Evolutionary conservation across 176 grass and related monocot species (phyloP), one percentile per base, ranked within the genome.

Genomic region (Chrysopogon serrulatus): DNA sequence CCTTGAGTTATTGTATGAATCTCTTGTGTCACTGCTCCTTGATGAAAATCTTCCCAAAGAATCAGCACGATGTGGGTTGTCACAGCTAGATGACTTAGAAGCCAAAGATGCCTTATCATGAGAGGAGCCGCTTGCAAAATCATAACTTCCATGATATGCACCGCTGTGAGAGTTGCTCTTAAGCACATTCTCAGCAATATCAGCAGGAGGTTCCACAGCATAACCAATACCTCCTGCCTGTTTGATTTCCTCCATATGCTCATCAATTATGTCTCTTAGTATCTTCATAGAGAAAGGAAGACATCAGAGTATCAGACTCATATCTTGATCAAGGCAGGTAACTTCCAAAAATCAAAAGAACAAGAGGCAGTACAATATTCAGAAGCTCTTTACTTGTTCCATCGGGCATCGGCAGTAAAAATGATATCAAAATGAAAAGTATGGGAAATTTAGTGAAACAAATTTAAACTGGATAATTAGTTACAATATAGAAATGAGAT

Each of bases 211-310:
- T 92, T 89, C 89, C 70, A 68, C 48, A 86, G 82, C 45, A 66
- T 76, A 88, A 75, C 83, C 92, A 80, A 97, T 73, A 39, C 88
- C 84, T 78, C 90, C 95, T 70, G 88, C 89, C 51, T 90, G 91
- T 90, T 88, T 93, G 80, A 98, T 98, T 74, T 95, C 89, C 64
- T 95, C 96, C 96, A 98, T 98, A 64, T 98, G 93, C 36, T 95
- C 93, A 86, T 95, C 88, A 88, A 98, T 98, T 88, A 98, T 98
- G 83, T 95, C 96, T 80, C 96, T 90, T 86, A 98, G 74, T 91
- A 98, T 68, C 96, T 98, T 86, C 73, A 95, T 74, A 32, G 24
- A 73, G 65, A 68, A 74, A 57, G 26, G 10, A 73, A 82, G 80
- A 66, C 35, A 84, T 73, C 56, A 90, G 36, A 83, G 54, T 73